Percentiles rank a stretch among this genome's conserved stretches.
phyloP scores from a whole-genome alignment of 345 rosid species.

The Punica granatum region DNA sequence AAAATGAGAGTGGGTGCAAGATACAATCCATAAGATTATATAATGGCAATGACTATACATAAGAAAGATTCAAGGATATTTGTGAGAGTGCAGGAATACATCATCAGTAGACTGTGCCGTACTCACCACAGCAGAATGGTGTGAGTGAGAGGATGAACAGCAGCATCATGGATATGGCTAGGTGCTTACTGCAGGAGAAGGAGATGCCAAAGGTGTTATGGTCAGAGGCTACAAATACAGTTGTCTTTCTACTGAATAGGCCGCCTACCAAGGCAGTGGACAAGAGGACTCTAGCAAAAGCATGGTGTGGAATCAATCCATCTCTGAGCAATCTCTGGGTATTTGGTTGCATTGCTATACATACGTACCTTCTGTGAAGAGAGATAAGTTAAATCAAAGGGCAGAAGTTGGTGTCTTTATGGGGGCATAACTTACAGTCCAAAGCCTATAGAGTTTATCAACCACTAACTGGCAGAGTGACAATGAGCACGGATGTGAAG shows the following conservation, averaged over 20 bases:
- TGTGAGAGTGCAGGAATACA: background rate
- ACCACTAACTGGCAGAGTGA: too few relatives aligned
- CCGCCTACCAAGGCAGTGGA: background rate
- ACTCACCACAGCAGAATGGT: constrained; percentile 11
- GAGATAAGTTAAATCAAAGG: background rate
- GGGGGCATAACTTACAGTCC: background rate
- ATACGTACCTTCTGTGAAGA: background rate
- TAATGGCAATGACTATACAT: too few relatives aligned
- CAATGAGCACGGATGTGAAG: too few relatives aligned
- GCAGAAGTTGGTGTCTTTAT: background rate
- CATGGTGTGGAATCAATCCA: too few relatives aligned
- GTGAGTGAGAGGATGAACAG: too few relatives aligned
- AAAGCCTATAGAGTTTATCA: too few relatives aligned
- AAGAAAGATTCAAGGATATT: too few relatives aligned
- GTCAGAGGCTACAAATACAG: too few relatives aligned
- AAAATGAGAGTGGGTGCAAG: too few relatives aligned
- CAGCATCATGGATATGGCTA: background rate
- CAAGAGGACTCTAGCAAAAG: background rate
- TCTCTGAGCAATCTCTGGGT: background rate
- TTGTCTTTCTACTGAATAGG: background rate
- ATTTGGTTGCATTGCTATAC: background rate
- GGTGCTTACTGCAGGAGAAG: too few relatives aligned
- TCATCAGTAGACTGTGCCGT: background rate
- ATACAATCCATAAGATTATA: too few relatives aligned
- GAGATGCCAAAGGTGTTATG: too few relatives aligned